These are phyloP conservation scores for Dentipellis fragilis DNA, from an alignment of 768 basidiomycete genomes.

Conservation along the genomic window DNA sequence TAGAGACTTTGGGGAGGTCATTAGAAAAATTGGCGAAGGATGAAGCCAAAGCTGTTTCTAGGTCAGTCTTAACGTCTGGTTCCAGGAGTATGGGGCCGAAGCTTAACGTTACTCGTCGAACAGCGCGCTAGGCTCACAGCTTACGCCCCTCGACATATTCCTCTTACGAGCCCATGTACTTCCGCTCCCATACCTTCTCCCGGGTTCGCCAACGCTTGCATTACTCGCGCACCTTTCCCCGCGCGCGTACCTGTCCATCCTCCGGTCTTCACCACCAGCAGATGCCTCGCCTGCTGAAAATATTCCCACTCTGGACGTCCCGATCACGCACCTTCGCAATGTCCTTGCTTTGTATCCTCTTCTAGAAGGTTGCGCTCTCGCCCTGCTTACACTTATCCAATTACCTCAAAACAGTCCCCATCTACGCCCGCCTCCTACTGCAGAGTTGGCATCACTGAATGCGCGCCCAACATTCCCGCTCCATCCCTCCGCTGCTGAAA, in stretches of 20 bases:
- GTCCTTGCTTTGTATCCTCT: conserved; percentile 27
- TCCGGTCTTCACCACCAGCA: conserved; percentile 27
- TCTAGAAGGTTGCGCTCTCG: conserved; percentile 42
- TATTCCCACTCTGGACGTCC: conserved; percentile 37
- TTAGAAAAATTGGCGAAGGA: conserved; percentile 39
- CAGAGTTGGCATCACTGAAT: conserved; percentile 16
- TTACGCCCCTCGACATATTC: conserved; percentile 60
- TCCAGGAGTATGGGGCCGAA: neutral
- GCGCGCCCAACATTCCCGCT: conserved; percentile 47
- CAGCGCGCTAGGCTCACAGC: conserved; percentile 15
- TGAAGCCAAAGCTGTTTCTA: conserved; percentile 44
- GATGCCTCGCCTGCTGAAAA: conserved; percentile 13
- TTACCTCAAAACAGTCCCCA: neutral
- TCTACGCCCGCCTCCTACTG: conserved; percentile 19
- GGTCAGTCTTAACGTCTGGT: conserved; percentile 24
- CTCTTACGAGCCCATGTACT: conserved; percentile 56
- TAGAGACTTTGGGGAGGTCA: conserved; percentile 42
- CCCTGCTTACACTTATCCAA: conserved; percentile 36
- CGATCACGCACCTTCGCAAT: conserved; percentile 36
- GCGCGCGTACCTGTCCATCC: conserved; percentile 52
- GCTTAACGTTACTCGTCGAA: conserved; percentile 10
- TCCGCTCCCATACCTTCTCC: conserved; percentile 59
- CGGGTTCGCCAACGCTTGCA: conserved; percentile 47
- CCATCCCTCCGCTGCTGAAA: conserved; percentile 29
- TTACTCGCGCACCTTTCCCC: conserved; percentile 69